Evolutionary conservation across 441 rosid species (phyloP), one percentile per base, ranked within the genome.

Genomic region (Bocquillonia castaneifolia): DNA sequence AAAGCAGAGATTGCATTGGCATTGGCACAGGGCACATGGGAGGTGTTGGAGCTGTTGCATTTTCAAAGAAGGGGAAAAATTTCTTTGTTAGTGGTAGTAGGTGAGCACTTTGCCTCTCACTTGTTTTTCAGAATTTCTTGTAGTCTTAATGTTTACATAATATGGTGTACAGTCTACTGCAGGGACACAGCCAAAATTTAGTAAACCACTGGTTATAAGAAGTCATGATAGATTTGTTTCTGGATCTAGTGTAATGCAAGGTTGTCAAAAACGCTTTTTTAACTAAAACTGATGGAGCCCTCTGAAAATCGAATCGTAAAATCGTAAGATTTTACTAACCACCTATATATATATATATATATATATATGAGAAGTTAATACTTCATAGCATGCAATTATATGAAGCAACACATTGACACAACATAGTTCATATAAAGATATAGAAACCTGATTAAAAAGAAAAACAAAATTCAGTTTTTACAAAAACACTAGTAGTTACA

Each of bases 41-140:
- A 44, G 96, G 93, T 53, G 90, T 94, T 65, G 92, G 88, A 72
- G 97, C 98, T 65, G 84, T 94, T 72, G 89, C 96, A 66, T 92
- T 94, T 77, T 84, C 99, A 12, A 94, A 86, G 79, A 94, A 81
- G 78, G 53, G 59, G 63, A 77, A 40, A 28, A 84, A 77, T 73
- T 94, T 94, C 78, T 83, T 94, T 78, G 93, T 94, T 68, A 90
- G 94, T 76, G 99, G 94, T 60, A 92, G 98, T 69, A 90, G 98
- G 99, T 92, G 71, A 79, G 89, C 71, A 18, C 70, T 74, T 67
- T 10, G 51, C 22, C 18, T 4, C 36, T 20, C 13, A 10, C 73
- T 23, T 63, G 34, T 40, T 29, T 66, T 6, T 67, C 73, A 23
- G n/a, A 14, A 44, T 4, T 44, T n/a, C 23, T 20, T 51, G 44